Base-by-base conservation (phyloP, 1,284 basidiomycete species). In the Neolentinus lepideus region DNA sequence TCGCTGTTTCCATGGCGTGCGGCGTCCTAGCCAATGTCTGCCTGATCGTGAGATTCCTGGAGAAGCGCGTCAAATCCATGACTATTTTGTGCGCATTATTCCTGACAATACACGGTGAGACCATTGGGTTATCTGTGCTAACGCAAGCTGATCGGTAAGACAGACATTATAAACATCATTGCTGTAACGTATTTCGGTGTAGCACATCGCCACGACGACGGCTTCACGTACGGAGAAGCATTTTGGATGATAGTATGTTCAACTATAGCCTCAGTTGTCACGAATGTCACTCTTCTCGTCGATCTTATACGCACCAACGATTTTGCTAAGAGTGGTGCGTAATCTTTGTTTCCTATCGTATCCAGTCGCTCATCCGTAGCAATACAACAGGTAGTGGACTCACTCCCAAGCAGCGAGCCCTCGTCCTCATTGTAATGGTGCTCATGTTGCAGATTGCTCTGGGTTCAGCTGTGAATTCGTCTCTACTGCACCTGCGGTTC, bases 211-310 rank as follows among this genome's bases (percentile, higher is more conserved):
- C 78, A 80, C 54, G 75, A 85, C 61, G 85, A 87, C 54, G 87
- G 83, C 0, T 89, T 86, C 67, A 84, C 85, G 1, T 87, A 83
- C 57, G 79, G 83, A 1, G 79, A 88, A 63, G 77, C 89, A 0
- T 94, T 85, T 65, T 94, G 90, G 90, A 80, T 90, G 70, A 89
- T 85, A 0, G 72, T 91, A 8, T 90, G 88, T 61, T 88, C 88
- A 0, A 93, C 90, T 0, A 73, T 83, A 12, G 80, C 80, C 0
- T 88, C 88, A 0, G 70, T 80, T 0, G 68, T 84, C 54, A 88
- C 85, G 11, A 94, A 91, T 61, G 59, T 85, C 47, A 88, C 84
- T 0, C 72, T 94, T 1, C 74, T 90, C 10, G 67, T 76, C 54
- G 91, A 94, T 62, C 71, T 82, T 43, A 55, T 79, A 3, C 69